Evolutionary conservation across 75 land plant species (phyloP).

Genomic region (Cupressus sempervirens): DNA sequence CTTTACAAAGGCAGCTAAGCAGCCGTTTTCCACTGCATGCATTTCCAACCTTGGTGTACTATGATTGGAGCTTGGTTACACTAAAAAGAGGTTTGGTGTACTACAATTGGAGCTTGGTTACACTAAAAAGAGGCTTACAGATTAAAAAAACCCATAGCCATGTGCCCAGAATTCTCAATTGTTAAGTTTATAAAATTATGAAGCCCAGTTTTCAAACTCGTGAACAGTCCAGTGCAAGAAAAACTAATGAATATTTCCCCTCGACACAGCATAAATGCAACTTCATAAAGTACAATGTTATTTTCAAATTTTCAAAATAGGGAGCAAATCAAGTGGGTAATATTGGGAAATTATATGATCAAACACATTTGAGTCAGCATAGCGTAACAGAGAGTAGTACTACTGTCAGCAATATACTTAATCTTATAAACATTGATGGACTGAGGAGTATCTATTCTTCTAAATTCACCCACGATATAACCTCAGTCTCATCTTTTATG

Average conservation of each 20-base stretch:
- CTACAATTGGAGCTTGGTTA: neutral
- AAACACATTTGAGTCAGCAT: too few species aligned
- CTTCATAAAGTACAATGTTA: too few species aligned
- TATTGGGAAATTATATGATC: too few species aligned
- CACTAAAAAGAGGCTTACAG: neutral
- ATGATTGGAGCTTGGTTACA: neutral
- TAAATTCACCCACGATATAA: too few species aligned
- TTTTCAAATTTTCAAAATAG: too few species aligned
- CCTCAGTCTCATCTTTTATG: too few species aligned
- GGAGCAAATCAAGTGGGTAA: too few species aligned
- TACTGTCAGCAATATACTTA: too few species aligned
- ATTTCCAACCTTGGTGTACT: neutral
- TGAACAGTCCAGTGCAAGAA: neutral
- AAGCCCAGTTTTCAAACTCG: neutral
- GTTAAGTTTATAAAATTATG: neutral
- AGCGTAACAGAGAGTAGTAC: too few species aligned
- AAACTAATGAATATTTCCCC: neutral
- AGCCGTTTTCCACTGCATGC: neutral
- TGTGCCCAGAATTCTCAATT: neutral
- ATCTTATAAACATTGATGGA: too few species aligned
- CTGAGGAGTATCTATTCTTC: too few species aligned
- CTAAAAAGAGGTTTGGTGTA: neutral
- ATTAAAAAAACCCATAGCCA: neutral
- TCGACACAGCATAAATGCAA: too few species aligned
- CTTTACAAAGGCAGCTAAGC: neutral